Evolutionary conservation across 257 asterid genomes (phyloP), one percentile per base, ranked within the genome.

Genomic region (Parsonsia alboflavescens): DNA sequence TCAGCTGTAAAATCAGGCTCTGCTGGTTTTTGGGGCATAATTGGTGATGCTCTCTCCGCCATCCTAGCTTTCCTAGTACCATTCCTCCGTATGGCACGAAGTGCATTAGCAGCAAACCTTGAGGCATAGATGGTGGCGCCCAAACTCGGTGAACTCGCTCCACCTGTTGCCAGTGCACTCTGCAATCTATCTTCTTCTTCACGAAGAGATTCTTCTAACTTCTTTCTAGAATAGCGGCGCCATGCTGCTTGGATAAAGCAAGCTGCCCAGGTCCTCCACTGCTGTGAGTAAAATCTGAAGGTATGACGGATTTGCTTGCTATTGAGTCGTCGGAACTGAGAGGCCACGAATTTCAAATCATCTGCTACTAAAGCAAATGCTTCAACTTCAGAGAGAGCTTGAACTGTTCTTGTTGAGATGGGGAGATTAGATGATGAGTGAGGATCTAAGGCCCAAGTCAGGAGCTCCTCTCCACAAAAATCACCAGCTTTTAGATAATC

Each of bases 231-330:
- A 67, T 87, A 83, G 3, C 98, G 88, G 19, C 93, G 84, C 98
- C 97, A 95, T 0, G 97, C 98, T 8, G 97, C 99, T 79, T 95
- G 99, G 74, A 95, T 79, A 54, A 90, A 92, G 80, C 96, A 88
- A 61, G 99, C 99, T 0, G 99, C 99, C 98, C 97, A 95, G 19
- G 94, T 88, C 82, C 98, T 83, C 99, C 99, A 95, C 67, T 95
- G 98, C 78, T 90, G 98, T 0, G 99, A 95, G 83, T 92, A 92
- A 57, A 88, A 89, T 85, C 99, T 77, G 52, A 95, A 95, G 16
- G 98, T 93, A 77, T 95, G 99, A 2, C 99, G 88, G 36, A 95
- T 84, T 84, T 95, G 98, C 79, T 92, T 95, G 62, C 97, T 90
- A 67, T 95, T 98, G 6, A 95, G 82, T 28, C 94, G 79, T 58